Conservation (phyloP, 148 eudicot species). For the Silene uniflora region DNA sequence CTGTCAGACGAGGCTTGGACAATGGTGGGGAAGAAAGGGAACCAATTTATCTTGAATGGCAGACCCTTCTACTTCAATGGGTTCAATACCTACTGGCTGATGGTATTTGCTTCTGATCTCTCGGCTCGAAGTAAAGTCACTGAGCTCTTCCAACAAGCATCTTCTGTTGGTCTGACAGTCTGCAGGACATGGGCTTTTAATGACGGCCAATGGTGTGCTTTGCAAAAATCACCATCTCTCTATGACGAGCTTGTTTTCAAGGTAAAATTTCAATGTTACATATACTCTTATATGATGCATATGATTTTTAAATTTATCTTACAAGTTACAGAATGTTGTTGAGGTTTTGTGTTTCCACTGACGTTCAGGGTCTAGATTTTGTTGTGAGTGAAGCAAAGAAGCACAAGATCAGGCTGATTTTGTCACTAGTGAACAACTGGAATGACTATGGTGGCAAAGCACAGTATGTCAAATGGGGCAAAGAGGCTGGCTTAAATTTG, state of each 20-base stretch:
- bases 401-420: constrained; percentile 76
- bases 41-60: constrained; percentile 58
- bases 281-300: not conserved
- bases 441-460: constrained; percentile 81
- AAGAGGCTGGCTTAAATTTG: constrained; percentile 66
- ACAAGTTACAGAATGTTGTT: not conserved
- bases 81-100: constrained; percentile 94
- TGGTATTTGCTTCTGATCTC: constrained; percentile 77
- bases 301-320: too few species aligned
- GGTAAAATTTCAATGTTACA: constrained; percentile 31
- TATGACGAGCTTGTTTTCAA: constrained; percentile 87
- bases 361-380: constrained; percentile 76
- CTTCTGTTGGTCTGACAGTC: constrained; percentile 71
- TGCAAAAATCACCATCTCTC: constrained; percentile 73
- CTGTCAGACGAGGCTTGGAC: constrained; percentile 42
- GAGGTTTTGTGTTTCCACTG: not conserved
- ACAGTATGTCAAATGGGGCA: constrained; percentile 90
- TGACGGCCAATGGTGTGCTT: constrained; percentile 83
- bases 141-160: constrained; percentile 73
- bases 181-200: constrained; percentile 96
- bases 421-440: constrained; percentile 86
- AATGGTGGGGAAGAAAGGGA: constrained; percentile 69
- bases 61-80: constrained; percentile 80
- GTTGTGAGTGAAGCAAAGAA: constrained; percentile 84
- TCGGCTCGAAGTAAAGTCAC: constrained; percentile 74